A percentile compares a stretch with the other conserved stretches of the same genome.
Evolutionary conservation across 192 early-diverging fungal genomes (phyloP).

Genomic region (Coemansia sp.): DNA sequence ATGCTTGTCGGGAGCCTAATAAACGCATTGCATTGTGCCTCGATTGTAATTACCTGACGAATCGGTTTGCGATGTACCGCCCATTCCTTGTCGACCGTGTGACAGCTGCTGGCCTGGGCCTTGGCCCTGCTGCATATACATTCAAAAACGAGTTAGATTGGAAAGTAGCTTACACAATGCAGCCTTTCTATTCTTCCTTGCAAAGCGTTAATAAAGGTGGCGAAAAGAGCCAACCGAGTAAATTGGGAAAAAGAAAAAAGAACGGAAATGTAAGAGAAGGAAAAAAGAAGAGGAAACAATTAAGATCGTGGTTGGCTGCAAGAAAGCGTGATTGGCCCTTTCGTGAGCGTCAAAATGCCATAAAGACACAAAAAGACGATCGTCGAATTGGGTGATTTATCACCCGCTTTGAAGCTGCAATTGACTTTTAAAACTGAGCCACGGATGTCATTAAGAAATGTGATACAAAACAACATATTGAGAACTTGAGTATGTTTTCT

Average conservation of each 20-base stretch:
- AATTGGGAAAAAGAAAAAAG: neutral
- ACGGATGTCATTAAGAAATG: too few relatives aligned
- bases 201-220: neutral
- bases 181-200: neutral
- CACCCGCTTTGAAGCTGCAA: neutral
- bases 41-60: slow-evolving; percentile 32
- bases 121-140: slow-evolving; percentile 54
- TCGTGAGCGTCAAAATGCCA: neutral
- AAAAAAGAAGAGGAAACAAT: neutral
- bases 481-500: too few relatives aligned
- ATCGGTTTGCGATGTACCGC: slow-evolving; percentile 36
- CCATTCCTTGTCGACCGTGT: slow-evolving; percentile 38
- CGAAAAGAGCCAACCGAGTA: slow-evolving; percentile 2
- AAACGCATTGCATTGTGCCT: neutral
- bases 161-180: neutral
- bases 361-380: neutral
- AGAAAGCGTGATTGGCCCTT: slow-evolving; percentile 3
- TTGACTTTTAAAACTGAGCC: neutral
- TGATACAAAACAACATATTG: too few relatives aligned
- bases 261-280: neutral
- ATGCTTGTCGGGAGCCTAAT: neutral
- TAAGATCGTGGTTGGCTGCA: neutral
- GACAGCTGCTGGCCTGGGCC: slow-evolving; percentile 51
- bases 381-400: neutral
- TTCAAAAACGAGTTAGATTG: slow-evolving; percentile 4